These are phyloP conservation scores for Hemerocallis citrina DNA, from an alignment of 106 monocot species.

Conservation along the genomic window DNA sequence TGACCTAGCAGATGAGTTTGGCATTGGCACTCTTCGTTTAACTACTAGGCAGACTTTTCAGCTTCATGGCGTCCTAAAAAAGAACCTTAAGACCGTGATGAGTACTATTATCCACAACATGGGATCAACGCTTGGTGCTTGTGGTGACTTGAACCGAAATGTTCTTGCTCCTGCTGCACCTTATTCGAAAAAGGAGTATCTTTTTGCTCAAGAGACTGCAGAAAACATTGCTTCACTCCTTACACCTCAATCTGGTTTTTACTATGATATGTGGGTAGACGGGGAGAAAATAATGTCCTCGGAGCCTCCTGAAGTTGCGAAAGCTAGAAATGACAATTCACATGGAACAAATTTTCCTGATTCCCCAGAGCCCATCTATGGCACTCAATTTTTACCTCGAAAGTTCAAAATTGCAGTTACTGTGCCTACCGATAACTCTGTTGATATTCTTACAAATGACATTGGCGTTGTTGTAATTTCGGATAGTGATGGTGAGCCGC, in stretches of 20 bases:
- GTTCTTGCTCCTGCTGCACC: constrained; percentile 97
- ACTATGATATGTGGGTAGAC: constrained; percentile 99
- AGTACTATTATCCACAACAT: constrained; percentile 83
- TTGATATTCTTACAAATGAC: constrained; percentile 95
- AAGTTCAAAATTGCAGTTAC: constrained; percentile 99
- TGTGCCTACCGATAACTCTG: constrained; percentile 84
- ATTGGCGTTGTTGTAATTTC: constrained; percentile 86
- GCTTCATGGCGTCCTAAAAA: constrained; percentile 84
- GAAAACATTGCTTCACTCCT: constrained; percentile 88
- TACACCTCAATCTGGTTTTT: constrained; percentile 90
- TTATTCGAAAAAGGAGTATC: constrained; percentile 62
- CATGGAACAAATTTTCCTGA: constrained; percentile 87
- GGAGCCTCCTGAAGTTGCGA: constrained; percentile 83
- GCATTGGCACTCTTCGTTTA: constrained; percentile 85
- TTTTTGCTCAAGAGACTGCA: constrained; percentile 86
- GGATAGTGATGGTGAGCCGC: constrained; percentile 83
- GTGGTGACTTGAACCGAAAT: constrained; percentile 94
- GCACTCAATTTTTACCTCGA: constrained; percentile 86
- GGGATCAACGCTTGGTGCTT: constrained; percentile 98
- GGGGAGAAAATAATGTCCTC: constrained; percentile 91
- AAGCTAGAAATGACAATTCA: constrained; percentile 85
- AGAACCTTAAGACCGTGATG: constrained; percentile 84
- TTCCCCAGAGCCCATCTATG: constrained; percentile 93
- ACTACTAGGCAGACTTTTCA: constrained; percentile 98
- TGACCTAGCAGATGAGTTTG: constrained; percentile 94